Evolutionary conservation across 139 green algal species (phyloP).

Genomic region (Spirogloea muscicola): DNA sequence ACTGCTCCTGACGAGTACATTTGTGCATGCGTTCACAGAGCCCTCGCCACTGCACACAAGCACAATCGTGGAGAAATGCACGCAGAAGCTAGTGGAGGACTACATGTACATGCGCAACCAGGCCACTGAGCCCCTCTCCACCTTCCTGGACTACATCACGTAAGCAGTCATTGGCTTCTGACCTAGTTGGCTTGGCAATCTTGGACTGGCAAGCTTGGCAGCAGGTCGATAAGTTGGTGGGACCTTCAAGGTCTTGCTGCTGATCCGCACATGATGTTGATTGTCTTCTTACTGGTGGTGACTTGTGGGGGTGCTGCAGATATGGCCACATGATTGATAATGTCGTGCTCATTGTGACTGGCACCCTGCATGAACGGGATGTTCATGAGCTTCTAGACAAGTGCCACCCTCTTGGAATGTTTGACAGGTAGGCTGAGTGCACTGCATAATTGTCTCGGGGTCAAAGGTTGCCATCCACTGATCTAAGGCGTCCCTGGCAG

Average conservation of each 20-base stretch:
- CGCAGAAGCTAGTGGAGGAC: slow-evolving; percentile 94
- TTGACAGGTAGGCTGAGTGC: slow-evolving; percentile 69
- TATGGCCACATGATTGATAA: slow-evolving; percentile 99
- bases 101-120: slow-evolving; percentile 83
- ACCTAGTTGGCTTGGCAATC: too few species aligned
- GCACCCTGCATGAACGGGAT: slow-evolving; percentile 92
- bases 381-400: slow-evolving; percentile 97
- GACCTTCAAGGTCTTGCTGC: too few species aligned
- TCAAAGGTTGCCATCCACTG: neutral
- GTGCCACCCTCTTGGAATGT: slow-evolving; percentile 96
- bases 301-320: too few species aligned
- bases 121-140: slow-evolving; percentile 77
- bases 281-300: too few species aligned
- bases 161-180: slow-evolving; percentile 4
- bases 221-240: too few species aligned
- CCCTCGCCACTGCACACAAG: slow-evolving; percentile 85
- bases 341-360: slow-evolving; percentile 97
- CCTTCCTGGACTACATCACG: slow-evolving; percentile 97
- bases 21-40: slow-evolving; percentile 56
- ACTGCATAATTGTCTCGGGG: neutral
- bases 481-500: too few species aligned
- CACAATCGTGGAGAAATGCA: slow-evolving; percentile 91
- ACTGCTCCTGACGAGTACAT: too few species aligned
- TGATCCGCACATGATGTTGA: too few species aligned
- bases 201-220: too few species aligned